Percentiles rank a stretch among this genome's conserved stretches.
These are phyloP conservation scores for Leptoxyphium fumago DNA, from an alignment of 2,329 filamentous ascomycete genomes.

Conservation along the genomic window DNA sequence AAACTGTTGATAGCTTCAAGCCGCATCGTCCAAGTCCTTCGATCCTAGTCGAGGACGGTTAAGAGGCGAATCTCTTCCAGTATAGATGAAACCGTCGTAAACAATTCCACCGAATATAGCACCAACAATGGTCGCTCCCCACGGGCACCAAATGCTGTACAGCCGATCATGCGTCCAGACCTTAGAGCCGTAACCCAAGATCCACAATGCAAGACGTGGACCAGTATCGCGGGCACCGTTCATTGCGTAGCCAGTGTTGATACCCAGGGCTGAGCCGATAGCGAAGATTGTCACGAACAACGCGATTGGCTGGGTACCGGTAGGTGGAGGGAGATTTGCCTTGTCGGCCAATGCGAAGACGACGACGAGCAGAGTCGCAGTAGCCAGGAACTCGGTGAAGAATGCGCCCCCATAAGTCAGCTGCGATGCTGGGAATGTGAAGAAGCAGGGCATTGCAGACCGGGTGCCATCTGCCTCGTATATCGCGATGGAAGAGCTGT, in stretches of 20 bases:
- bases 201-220: slow-evolving; percentile 48
- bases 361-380: slow-evolving; percentile 1
- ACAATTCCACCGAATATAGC: slow-evolving; percentile 45
- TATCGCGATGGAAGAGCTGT: slow-evolving; percentile 9
- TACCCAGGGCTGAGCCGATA: slow-evolving; percentile 17
- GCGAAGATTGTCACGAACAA: slow-evolving; percentile 1
- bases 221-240: slow-evolving; percentile 61
- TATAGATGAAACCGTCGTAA: slow-evolving; percentile 52
- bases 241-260: slow-evolving; percentile 64
- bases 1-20: too few relatives aligned
- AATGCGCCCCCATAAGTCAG: background rate
- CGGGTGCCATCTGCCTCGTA: background rate
- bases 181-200: slow-evolving; percentile 51
- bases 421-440: slow-evolving; percentile 1
- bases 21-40: background rate
- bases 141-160: slow-evolving; percentile 41
- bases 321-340: background rate
- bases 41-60: slow-evolving; percentile 40
- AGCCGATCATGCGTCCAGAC: slow-evolving; percentile 61
- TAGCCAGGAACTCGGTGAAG: slow-evolving; percentile 3
- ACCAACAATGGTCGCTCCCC: slow-evolving; percentile 52
- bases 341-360: slow-evolving; percentile 1
- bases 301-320: background rate
- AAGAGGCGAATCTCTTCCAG: slow-evolving; percentile 44
- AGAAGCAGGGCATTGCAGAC: background rate